Evolutionary conservation across 2,329 filamentous ascomycete genomes (phyloP), one percentile per base, ranked within the genome.

Genomic region (Domatiomyces catenatus): DNA sequence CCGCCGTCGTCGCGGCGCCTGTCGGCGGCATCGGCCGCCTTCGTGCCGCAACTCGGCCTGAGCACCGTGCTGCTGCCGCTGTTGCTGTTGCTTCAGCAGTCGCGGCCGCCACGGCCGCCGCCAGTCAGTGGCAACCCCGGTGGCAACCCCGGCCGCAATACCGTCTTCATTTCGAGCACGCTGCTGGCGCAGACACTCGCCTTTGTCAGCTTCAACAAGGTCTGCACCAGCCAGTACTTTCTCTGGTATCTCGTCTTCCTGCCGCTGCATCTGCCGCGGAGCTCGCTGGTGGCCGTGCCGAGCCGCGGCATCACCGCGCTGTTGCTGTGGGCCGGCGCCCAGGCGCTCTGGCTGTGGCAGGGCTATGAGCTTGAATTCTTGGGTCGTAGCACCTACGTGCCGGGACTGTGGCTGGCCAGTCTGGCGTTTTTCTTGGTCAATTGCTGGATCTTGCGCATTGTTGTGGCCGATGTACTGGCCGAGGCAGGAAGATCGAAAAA

Each of bases 201-300:
- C 0, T 98, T 98, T 67, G 18, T 96, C 3, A 83, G 88, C 0
- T 96, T 96, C 60, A 98, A 98, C 71, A 98, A 98, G 71, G 92
- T 98, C 55, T 96, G 90, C 75, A 98, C 92, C 2, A 94, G 88
- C 62, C 90, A 96, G 87, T 98, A 98, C 66, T 98, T 98, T 66
- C 77, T 98, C 47, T 98, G 92, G 92, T 96, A 98, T 67, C 81
- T 95, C 67, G 79, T 95, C 57, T 86, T 98, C 59, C 72, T 96
- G 2, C 92, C 92, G 0, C 81, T 95, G 47, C 94, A 95, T 64
- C 80, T 98, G 0, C 88, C 90, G 0, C 70, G 70, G 39, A 95
- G 89, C 0, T 74, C 95, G 12, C 47, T 60, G 10, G 68, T 93
- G 0, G 67, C 65, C 3, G 72, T 69, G 2, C 78, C 78, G 0